phyloP scores from a whole-genome alignment of 352 stramenopile species.

The Phytophthora agathidicida region DNA sequence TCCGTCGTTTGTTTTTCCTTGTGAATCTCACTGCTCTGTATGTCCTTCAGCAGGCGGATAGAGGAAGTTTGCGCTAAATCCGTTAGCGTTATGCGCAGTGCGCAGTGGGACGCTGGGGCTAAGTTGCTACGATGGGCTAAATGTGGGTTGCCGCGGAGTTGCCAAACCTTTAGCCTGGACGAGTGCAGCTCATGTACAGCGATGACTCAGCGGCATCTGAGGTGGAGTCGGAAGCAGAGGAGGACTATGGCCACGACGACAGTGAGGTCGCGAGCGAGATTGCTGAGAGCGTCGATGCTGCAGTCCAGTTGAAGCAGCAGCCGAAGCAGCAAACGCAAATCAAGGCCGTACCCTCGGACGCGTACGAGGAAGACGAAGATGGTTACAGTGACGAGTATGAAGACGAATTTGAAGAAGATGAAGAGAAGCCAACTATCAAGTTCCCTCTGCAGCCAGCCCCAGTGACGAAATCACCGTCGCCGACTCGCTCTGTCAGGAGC shows the following conservation, averaged over 20 bases:
- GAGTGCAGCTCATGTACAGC: constrained; percentile 55
- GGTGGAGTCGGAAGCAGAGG: constrained; percentile 61
- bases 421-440: constrained; percentile 2
- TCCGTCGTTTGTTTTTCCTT: constrained; percentile 3
- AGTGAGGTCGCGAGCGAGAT: constrained; percentile 61
- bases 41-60: constrained; percentile 10
- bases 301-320: constrained; percentile 12
- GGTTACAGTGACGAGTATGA: constrained; percentile 82
- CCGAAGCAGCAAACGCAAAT: constrained; percentile 2
- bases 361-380: constrained; percentile 54
- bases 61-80: too few species aligned
- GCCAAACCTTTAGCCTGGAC: neutral
- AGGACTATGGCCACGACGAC: constrained; percentile 33
- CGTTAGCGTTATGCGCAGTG: too few species aligned
- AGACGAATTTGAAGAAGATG: constrained; percentile 43
- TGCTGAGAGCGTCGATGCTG: constrained; percentile 44
- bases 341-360: constrained; percentile 31
- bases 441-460: neutral
- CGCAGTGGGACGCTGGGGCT: constrained; percentile 21
- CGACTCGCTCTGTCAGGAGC: constrained; percentile 16
- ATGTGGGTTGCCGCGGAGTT: constrained; percentile 16
- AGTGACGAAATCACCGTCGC: constrained; percentile 9
- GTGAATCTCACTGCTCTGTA: constrained; percentile 4
- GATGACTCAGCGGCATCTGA: constrained; percentile 76
- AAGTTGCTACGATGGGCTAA: constrained; percentile 8